Evolutionary conservation across 306 rosid species (phyloP).

Genomic region (Prunus kanzakura): DNA sequence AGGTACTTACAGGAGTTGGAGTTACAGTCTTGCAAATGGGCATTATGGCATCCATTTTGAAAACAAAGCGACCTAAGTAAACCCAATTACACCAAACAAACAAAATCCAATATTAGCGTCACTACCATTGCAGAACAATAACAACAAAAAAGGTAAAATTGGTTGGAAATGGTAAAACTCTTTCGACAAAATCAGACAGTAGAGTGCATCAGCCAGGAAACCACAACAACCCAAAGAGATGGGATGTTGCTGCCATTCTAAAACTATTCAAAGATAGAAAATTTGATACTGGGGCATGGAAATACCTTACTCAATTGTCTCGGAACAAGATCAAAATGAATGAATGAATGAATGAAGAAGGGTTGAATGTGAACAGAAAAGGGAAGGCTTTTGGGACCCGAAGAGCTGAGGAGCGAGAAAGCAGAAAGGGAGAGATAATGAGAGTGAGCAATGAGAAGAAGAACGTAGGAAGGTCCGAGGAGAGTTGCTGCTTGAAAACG

Average conservation of each 20-base stretch:
- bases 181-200: not conserved
- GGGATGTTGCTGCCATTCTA: not conserved
- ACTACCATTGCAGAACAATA: not conserved
- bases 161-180: not conserved
- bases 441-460: not conserved
- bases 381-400: not conserved
- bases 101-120: not conserved
- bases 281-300: not conserved
- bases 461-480: conserved; percentile 5
- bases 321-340: not conserved
- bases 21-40: conserved; percentile 60
- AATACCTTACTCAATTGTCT: not conserved
- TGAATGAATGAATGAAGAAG: not conserved
- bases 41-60: conserved; percentile 60
- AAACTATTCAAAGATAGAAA: not conserved
- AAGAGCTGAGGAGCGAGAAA: not conserved
- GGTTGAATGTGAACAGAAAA: not conserved
- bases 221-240: not conserved
- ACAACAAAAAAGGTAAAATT: not conserved
- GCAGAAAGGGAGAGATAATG: not conserved
- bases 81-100: not conserved
- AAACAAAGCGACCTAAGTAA: conserved; percentile 9
- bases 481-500: conserved; percentile 41
- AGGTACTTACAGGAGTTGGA: conserved; percentile 49
- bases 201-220: not conserved